A percentile compares a stretch with the other conserved stretches of the same genome.
Conservation (phyloP, 768 basidiomycete genomes). For the Mycena belliarum region DNA sequence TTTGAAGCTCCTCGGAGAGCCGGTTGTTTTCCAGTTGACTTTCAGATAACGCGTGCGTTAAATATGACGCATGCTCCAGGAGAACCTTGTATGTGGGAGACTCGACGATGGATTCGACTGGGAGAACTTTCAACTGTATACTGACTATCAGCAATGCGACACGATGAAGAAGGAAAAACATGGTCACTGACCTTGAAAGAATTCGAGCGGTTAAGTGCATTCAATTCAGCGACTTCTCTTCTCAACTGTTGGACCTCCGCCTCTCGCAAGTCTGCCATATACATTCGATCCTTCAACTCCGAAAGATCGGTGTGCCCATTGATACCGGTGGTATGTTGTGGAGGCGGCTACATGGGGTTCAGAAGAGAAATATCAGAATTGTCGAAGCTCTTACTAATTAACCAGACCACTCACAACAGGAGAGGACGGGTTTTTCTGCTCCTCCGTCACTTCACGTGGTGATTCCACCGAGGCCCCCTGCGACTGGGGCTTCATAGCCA, state of each 20-base stretch:
- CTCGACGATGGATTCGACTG: constrained; percentile 48
- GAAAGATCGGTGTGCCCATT: constrained; percentile 41
- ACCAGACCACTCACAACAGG: constrained; percentile 73
- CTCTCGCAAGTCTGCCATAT: constrained; percentile 45
- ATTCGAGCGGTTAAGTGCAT: background rate
- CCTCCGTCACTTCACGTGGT: constrained; percentile 44
- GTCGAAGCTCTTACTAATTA: constrained; percentile 64
- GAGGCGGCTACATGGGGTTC: constrained; percentile 45
- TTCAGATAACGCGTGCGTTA: constrained; percentile 45
- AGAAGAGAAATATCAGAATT: constrained; percentile 46
- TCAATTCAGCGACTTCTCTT: constrained; percentile 36
- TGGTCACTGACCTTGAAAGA: constrained; percentile 10
- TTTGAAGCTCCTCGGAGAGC: constrained; percentile 46
- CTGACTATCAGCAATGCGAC: too few relatives aligned
- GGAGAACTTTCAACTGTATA: constrained; percentile 44
- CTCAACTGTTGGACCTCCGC: constrained; percentile 50
- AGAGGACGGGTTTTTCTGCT: constrained; percentile 56
- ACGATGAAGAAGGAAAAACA: background rate
- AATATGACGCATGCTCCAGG: constrained; percentile 49
- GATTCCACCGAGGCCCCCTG: constrained; percentile 28
- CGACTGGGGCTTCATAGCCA: constrained; percentile 43
- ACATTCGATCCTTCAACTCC: constrained; percentile 41
- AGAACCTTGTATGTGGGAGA: constrained; percentile 58
- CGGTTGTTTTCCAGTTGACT: constrained; percentile 38
- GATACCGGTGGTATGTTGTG: constrained; percentile 26